These are phyloP conservation scores for Kodamaea laetipori DNA, from an alignment of 805 yeast species.

Conservation along the genomic window DNA sequence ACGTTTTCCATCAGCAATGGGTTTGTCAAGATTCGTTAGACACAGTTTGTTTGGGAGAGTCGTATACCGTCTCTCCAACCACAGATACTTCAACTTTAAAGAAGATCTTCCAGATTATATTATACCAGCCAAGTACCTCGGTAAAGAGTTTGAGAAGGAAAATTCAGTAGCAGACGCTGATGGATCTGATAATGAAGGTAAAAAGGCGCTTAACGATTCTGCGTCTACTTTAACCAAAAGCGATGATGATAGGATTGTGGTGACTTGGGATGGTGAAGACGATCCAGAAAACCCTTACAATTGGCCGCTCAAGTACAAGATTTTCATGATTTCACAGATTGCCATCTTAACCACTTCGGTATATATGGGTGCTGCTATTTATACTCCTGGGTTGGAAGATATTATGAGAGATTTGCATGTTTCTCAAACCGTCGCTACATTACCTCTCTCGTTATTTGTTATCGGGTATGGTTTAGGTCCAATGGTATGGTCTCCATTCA, in stretches of 20 bases:
- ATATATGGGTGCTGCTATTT: slow-evolving; percentile 56
- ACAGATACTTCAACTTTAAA: slow-evolving; percentile 22
- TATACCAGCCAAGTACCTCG: slow-evolving; percentile 34
- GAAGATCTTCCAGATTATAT: slow-evolving; percentile 34
- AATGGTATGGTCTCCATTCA: slow-evolving; percentile 55
- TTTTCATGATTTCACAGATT: slow-evolving; percentile 37
- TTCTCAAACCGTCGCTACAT: slow-evolving; percentile 44
- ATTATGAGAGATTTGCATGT: slow-evolving; percentile 48
- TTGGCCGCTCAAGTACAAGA: slow-evolving; percentile 49
- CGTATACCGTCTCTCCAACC: slow-evolving; percentile 28
- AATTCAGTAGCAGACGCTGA: too few relatives aligned
- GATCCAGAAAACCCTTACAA: slow-evolving; percentile 58
- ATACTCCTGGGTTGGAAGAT: slow-evolving; percentile 49
- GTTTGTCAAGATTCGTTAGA: slow-evolving; percentile 19
- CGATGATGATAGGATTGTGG: slow-evolving; percentile 17
- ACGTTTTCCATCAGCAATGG: too few relatives aligned
- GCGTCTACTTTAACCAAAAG: not conserved
- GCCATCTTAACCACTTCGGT: slow-evolving; percentile 47
- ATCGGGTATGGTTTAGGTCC: slow-evolving; percentile 63
- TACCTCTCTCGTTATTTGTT: slow-evolving; percentile 56
- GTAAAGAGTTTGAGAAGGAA: too few relatives aligned
- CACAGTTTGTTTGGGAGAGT: slow-evolving; percentile 28
- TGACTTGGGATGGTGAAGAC: slow-evolving; percentile 42
- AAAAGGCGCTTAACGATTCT: too few relatives aligned
- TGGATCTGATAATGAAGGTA: too few relatives aligned